These are phyloP conservation scores for Yamagishiella unicocca DNA, from an alignment of 139 green algal species.

Conservation along the genomic window DNA sequence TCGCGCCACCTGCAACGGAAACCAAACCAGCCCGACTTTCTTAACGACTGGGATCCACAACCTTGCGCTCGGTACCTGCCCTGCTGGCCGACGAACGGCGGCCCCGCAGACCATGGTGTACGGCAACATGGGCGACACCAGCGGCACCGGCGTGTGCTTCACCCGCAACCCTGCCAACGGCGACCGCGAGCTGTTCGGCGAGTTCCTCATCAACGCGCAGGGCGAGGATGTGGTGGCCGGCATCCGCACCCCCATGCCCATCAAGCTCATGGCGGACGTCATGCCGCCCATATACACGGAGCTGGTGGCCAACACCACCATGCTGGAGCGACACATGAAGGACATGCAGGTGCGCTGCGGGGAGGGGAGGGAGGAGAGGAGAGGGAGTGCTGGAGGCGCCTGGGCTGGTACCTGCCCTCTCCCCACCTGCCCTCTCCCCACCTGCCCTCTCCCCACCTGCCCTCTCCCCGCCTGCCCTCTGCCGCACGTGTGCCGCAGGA, in stretches of 20 bases:
- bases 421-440: background rate
- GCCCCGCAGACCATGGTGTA: constrained; percentile 88
- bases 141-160: constrained; percentile 90
- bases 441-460: background rate
- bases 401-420: background rate
- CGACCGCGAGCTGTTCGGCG: constrained; percentile 83
- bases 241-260: constrained; percentile 85
- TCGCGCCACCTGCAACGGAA: too few species aligned
- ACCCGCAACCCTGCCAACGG: constrained; percentile 87
- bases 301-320: constrained; percentile 76
- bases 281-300: constrained; percentile 86
- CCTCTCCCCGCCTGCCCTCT: background rate
- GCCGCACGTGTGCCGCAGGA: constrained; percentile 79
- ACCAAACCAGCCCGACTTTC: too few species aligned
- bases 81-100: too few species aligned
- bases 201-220: constrained; percentile 91
- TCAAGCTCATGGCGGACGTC: constrained; percentile 75
- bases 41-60: too few species aligned
- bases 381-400: background rate
- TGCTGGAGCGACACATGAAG: constrained; percentile 87
- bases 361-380: background rate
- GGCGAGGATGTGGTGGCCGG: constrained; percentile 90
- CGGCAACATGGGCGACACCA: constrained; percentile 85
- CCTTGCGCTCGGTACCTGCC: too few species aligned
- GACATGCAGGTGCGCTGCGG: constrained; percentile 80